Conservation (phyloP, 2,329 filamentous ascomycete genomes). For the Ophiostoma perfectum region DNA sequence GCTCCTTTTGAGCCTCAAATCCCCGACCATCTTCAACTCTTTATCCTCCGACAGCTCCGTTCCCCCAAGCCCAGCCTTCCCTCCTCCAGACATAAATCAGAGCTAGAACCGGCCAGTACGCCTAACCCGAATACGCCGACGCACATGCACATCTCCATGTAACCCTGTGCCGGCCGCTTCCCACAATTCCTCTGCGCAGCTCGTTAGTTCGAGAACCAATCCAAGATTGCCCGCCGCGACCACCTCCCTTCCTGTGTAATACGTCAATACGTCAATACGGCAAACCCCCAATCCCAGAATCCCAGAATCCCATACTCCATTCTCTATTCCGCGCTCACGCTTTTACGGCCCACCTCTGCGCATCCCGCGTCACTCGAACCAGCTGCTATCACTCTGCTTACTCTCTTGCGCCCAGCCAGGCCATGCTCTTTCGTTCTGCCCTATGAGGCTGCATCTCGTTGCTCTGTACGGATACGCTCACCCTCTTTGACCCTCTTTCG, state of each 20-base stretch:
- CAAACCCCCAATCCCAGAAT: neutral
- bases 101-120: neutral
- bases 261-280: neutral
- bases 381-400: neutral
- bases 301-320: neutral
- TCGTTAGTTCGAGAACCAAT: neutral
- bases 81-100: neutral
- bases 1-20: slow-evolving; percentile 1
- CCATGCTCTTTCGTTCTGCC: neutral
- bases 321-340: neutral
- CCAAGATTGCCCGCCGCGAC: neutral
- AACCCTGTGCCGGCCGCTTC: slow-evolving; percentile 8
- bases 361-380: neutral
- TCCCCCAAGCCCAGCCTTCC: neutral
- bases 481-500: neutral
- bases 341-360: neutral
- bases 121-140: slow-evolving; percentile 9
- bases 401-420: neutral
- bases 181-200: slow-evolving; percentile 2
- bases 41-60: neutral
- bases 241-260: neutral
- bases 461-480: neutral
- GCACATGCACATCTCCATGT: slow-evolving; percentile 12
- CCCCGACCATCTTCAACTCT: neutral
- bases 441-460: neutral